phyloP scores from a whole-genome alignment of 805 yeast genomes.

The Candida stauntonica region DNA sequence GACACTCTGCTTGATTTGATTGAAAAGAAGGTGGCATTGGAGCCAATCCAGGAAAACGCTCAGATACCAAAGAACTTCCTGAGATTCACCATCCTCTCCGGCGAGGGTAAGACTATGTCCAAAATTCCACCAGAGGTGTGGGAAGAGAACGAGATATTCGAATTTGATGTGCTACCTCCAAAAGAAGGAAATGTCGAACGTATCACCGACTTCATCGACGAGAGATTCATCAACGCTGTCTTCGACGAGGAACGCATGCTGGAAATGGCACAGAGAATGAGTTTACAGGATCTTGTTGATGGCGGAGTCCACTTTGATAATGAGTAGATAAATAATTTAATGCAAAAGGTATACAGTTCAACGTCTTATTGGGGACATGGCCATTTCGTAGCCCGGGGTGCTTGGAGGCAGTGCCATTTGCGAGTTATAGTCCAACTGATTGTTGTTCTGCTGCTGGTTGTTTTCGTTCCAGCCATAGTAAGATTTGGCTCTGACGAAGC shows the following conservation, averaged over 20 bases:
- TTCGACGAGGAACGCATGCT: slow-evolving; percentile 24
- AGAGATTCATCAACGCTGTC: slow-evolving; percentile 23
- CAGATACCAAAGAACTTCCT: slow-evolving; percentile 55
- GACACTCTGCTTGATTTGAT: slow-evolving; percentile 34
- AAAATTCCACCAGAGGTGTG: slow-evolving; percentile 59
- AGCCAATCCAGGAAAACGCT: slow-evolving; percentile 17
- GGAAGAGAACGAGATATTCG: slow-evolving; percentile 57
- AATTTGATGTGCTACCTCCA: slow-evolving; percentile 74
- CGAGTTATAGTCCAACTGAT: too few relatives aligned
- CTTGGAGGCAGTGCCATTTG: slow-evolving; percentile 5
- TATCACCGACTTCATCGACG: slow-evolving; percentile 32
- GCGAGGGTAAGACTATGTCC: slow-evolving; percentile 69
- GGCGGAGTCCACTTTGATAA: slow-evolving; percentile 7
- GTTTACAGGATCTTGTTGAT: slow-evolving; percentile 24
- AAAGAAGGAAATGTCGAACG: slow-evolving; percentile 37
- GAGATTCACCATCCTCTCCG: slow-evolving; percentile 65
- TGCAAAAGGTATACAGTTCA: neutral
- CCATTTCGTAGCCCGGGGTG: neutral
- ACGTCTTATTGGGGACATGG: neutral
- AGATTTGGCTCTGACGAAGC: slow-evolving; percentile 53
- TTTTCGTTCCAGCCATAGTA: slow-evolving; percentile 33
- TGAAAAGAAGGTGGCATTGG: slow-evolving; percentile 11
- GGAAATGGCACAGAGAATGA: slow-evolving; percentile 26
- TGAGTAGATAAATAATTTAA: too few relatives aligned
- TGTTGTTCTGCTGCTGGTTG: slow-evolving; percentile 3